Conservation (phyloP, 495 filamentous ascomycete genomes). For the Cercophora sp. region DNA sequence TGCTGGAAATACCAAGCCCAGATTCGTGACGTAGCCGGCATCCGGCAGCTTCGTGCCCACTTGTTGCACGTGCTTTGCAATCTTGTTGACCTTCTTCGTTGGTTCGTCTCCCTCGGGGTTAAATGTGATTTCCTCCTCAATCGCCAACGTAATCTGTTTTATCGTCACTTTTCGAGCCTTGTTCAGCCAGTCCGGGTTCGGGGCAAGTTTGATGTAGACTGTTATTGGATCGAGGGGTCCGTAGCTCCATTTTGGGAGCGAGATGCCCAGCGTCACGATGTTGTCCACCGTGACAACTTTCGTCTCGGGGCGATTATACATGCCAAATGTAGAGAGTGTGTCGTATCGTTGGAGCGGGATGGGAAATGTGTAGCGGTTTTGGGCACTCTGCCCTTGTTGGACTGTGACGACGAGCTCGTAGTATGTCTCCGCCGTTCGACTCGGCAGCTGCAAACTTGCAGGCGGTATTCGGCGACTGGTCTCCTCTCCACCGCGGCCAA, state of each 20-base stretch:
- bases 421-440: conserved; percentile 88
- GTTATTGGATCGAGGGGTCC: conserved; percentile 92
- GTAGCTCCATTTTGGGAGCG: conserved; percentile 92
- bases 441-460: conserved; percentile 84
- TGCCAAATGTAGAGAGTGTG: conserved; percentile 95
- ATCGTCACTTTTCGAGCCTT: conserved; percentile 93
- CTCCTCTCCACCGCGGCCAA: conserved; percentile 84
- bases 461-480: conserved; percentile 84
- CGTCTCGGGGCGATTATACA: conserved; percentile 95
- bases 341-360: conserved; percentile 91
- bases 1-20: conserved; percentile 85
- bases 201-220: conserved; percentile 88
- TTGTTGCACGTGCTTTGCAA: conserved; percentile 77
- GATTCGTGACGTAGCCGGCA: conserved; percentile 82
- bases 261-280: conserved; percentile 85
- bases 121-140: conserved; percentile 96
- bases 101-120: conserved; percentile 98
- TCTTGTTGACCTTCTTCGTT: conserved; percentile 78
- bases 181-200: conserved; percentile 83
- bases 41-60: conserved; percentile 82
- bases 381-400: conserved; percentile 79
- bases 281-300: conserved; percentile 83
- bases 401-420: conserved; percentile 96
- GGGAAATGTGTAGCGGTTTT: conserved; percentile 87
- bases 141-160: conserved; percentile 84